Conservation (phyloP, 306 rosid genomes). For the Fragaria vesca region DNA sequence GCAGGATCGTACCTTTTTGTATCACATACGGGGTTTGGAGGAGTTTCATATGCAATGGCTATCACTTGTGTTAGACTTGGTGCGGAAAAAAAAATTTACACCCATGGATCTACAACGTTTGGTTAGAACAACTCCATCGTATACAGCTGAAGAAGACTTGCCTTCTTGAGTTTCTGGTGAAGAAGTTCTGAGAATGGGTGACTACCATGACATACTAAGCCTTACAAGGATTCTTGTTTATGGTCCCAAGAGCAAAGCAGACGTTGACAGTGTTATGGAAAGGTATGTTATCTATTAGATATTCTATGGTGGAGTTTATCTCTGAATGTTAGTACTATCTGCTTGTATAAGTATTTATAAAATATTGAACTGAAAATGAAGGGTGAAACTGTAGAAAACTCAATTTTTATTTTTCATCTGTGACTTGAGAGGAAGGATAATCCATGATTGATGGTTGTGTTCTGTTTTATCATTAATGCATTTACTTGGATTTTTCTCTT, state of each 20-base stretch:
- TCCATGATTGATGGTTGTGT: not conserved
- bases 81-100: conserved; percentile 44
- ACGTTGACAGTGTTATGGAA: conserved; percentile 72
- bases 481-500: not conserved
- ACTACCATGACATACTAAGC: conserved; percentile 86
- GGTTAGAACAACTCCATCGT: conserved; percentile 31
- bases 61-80: conserved; percentile 63
- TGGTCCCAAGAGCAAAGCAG: conserved; percentile 93
- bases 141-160: conserved; percentile 36
- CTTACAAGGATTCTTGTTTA: conserved; percentile 77
- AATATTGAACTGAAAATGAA: not conserved
- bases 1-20: conserved; percentile 80
- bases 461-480: not conserved
- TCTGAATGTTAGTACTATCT: not conserved
- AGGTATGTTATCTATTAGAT: conserved; percentile 45
- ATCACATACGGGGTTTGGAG: conserved; percentile 94
- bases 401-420: not conserved
- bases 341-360: not conserved
- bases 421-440: not conserved
- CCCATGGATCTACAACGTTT: conserved; percentile 42
- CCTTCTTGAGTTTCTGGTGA: conserved; percentile 52
- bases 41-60: conserved; percentile 88
- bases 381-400: not conserved
- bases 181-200: conserved; percentile 74
- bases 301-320: not conserved